These are phyloP conservation scores for Ceratobasidium theobromae DNA, from an alignment of 1,284 basidiomycete genomes.

Conservation along the genomic window DNA sequence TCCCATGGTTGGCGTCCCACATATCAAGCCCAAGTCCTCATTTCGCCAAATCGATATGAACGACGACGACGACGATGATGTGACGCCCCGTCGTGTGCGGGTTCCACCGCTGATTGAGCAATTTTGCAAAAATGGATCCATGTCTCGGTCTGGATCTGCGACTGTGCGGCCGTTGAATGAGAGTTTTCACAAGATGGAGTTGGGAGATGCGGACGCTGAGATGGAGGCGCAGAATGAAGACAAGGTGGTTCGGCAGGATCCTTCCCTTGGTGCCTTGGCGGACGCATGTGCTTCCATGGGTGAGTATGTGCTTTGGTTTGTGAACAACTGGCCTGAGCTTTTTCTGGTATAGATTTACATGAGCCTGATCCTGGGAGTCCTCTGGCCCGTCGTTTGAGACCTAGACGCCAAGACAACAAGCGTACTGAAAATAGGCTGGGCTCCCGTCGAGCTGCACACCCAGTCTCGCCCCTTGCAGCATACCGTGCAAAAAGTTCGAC, in stretches of 20 bases:
- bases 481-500: neutral
- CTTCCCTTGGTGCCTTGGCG: neutral
- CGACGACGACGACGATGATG: neutral
- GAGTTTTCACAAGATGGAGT: neutral
- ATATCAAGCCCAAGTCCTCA: neutral
- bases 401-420: neutral
- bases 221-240: neutral
- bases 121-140: no score
- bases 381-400: neutral
- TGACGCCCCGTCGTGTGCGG: neutral
- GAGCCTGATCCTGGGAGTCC: neutral
- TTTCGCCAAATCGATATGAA: neutral
- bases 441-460: neutral
- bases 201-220: neutral
- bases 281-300: constrained; percentile 14
- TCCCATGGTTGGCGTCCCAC: neutral
- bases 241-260: neutral
- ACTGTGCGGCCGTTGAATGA: neutral
- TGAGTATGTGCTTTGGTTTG: neutral
- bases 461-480: neutral
- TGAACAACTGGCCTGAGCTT: neutral
- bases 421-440: neutral
- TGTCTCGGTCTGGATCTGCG: neutral
- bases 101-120: constrained; percentile 3
- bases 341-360: neutral